Evolutionary conservation across 768 basidiomycete genomes (phyloP), one percentile per base, ranked within the genome.

Genomic region (Psilocybe azurescens): DNA sequence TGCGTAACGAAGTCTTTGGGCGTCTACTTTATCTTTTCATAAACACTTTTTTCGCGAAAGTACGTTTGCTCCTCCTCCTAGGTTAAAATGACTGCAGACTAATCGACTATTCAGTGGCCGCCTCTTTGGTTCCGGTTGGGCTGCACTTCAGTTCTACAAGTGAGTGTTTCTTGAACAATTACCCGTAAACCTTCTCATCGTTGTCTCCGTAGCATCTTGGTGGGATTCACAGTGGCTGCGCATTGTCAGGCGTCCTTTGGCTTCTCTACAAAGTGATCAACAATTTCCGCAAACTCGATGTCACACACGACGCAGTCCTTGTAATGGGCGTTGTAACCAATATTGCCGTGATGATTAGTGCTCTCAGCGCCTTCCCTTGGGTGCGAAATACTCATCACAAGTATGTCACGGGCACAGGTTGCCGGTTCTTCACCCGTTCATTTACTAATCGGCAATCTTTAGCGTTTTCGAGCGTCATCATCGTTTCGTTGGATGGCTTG

Each of bases 401-500:
- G 90, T 91, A 71, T 68, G 85, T 59, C 38, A 8, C 39, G 56
- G 44, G 36, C n/a, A 20, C 13, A 30, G n/a, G 18, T n/a, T 44
- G 14, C 41, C 41, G 41, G 41, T 44, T 24, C 36, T 20, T 48
- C 55, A 50, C 53, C 59, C 47, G 16, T 58, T 36, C 28, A 49
- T 55, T 33, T 48, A 57, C 39, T 65, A 49, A 63, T 14, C 13
- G 36, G 36, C 2, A 18, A 28, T 53, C 36, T 29, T 24, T 48
- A 92, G 89, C 70, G 83, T 91, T 18, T 93, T 93, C 66, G 91
- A 93, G 72, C 84, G 90, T 55, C 87, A 90, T 64, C 91, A 93
- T 71, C 85, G 91, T 9, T 92, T 93, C 74, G 78, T 89, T 58
- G 91, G 91, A 46, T 93, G 91, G 90, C 77, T 82, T 11, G 79